Evolutionary conservation across 139 green algal genomes (phyloP).

Genomic region (Tetradesmus lagerheimii): DNA sequence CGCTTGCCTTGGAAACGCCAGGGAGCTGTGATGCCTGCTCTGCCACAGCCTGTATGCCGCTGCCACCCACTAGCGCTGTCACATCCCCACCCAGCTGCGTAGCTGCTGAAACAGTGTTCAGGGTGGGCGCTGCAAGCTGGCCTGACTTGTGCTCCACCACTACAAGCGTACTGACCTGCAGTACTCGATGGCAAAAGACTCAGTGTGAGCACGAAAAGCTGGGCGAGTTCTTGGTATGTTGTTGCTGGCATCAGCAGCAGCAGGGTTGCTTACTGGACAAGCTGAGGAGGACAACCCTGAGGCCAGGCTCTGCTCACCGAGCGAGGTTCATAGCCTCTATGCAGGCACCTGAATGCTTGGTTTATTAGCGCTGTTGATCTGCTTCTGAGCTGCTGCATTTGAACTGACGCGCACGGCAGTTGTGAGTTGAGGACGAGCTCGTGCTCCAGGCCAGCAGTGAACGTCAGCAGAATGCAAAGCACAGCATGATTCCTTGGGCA

Average conservation of each 20-base stretch:
- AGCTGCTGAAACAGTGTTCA: constrained; percentile 55
- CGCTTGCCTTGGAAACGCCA: constrained; percentile 57
- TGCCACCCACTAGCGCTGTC: constrained; percentile 55
- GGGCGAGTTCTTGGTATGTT: not conserved
- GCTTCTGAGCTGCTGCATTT: not conserved
- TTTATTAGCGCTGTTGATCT: not conserved
- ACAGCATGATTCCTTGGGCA: not conserved
- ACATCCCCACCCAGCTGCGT: constrained; percentile 40
- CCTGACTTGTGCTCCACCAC: constrained; percentile 60
- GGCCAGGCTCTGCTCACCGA: not conserved
- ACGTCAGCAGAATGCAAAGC: not conserved
- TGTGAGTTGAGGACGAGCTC: not conserved
- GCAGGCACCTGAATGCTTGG: not conserved
- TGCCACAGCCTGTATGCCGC: constrained; percentile 13
- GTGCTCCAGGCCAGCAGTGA: not conserved
- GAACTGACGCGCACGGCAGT: not conserved
- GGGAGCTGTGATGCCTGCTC: constrained; percentile 39
- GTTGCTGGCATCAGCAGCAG: not conserved
- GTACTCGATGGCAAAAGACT: no score
- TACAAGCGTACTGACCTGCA: constrained; percentile 53
- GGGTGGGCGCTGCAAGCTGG: constrained; percentile 48
- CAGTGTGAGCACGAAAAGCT: no score
- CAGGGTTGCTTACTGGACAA: not conserved
- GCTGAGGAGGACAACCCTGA: not conserved
- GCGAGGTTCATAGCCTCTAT: not conserved